Percentiles rank a stretch among this genome's conserved stretches.
These are phyloP conservation scores for Phallus indusiatus DNA, from an alignment of 768 basidiomycete genomes.

Conservation along the genomic window DNA sequence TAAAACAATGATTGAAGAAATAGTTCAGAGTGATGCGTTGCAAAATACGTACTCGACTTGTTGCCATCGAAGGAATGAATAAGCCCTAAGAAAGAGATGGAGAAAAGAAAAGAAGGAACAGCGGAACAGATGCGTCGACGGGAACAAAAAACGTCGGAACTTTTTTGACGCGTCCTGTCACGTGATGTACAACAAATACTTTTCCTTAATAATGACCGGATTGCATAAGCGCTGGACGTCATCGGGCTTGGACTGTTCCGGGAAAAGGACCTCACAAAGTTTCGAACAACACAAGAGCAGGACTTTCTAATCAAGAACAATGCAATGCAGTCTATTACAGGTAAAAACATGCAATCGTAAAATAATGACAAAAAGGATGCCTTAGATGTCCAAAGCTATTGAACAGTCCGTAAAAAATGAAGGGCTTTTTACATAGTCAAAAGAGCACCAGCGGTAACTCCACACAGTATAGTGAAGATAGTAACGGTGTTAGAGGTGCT, in stretches of 20 bases:
- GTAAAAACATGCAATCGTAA: too few species aligned
- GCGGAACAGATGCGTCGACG: neutral
- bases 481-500: neutral
- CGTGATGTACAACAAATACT: neutral
- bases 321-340: too few species aligned
- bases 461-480: neutral
- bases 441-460: neutral
- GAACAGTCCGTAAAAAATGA: neutral
- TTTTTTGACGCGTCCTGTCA: neutral
- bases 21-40: neutral
- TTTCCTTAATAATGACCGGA: neutral
- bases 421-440: neutral
- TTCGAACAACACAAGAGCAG: too few species aligned
- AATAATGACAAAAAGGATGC: too few species aligned
- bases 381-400: neutral
- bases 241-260: too few species aligned
- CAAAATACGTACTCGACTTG: constrained; percentile 1
- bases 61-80: neutral
- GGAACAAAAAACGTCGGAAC: neutral
- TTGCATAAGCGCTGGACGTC: too few species aligned
- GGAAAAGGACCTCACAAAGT: too few species aligned
- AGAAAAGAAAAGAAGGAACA: neutral
- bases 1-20: neutral
- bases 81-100: neutral
- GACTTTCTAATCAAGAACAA: too few species aligned